phyloP scores from a whole-genome alignment of 1,139 yeast species.

The Nakaseomyces uthaithaninus region DNA sequence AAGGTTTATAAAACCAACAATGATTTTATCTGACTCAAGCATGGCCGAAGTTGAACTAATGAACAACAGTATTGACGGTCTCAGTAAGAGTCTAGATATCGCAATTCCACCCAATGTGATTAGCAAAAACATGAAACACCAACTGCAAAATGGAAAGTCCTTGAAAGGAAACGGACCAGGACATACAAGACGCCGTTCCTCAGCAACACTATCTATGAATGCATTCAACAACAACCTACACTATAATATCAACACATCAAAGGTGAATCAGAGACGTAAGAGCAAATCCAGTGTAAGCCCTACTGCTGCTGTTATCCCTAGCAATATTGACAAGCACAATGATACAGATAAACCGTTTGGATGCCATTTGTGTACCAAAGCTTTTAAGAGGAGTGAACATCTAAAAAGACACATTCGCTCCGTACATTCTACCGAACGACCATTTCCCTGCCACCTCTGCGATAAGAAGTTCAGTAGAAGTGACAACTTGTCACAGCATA shows the following conservation, averaged over 20 bases:
- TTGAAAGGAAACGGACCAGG: not conserved
- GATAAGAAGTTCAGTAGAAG: slow-evolving; percentile 68
- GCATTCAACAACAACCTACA: slow-evolving; percentile 3
- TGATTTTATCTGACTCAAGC: slow-evolving; percentile 15
- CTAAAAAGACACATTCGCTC: slow-evolving; percentile 69
- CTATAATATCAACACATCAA: slow-evolving; percentile 3
- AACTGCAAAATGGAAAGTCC: slow-evolving; percentile 1
- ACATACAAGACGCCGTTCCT: slow-evolving; percentile 1
- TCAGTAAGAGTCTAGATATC: slow-evolving; percentile 2
- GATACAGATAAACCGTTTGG: slow-evolving; percentile 33
- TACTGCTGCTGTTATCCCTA: not conserved
- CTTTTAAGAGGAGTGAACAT: slow-evolving; percentile 70
- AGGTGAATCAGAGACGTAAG: slow-evolving; percentile 1
- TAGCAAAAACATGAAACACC: slow-evolving; percentile 1
- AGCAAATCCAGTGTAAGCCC: slow-evolving; percentile 1
- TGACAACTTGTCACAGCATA: slow-evolving; percentile 71
- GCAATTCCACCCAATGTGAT: slow-evolving; percentile 4
- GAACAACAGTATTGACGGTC: slow-evolving; percentile 4
- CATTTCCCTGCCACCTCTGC: slow-evolving; percentile 61
- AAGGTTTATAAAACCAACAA: slow-evolving; percentile 18
- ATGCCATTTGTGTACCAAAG: slow-evolving; percentile 33
- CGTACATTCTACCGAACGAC: slow-evolving; percentile 56
- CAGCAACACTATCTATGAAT: slow-evolving; percentile 1
- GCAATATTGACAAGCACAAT: slow-evolving; percentile 4
- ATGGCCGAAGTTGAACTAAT: slow-evolving; percentile 4